phyloP scores from a whole-genome alignment of 345 rosid species.

The Populus pruinosa region DNA sequence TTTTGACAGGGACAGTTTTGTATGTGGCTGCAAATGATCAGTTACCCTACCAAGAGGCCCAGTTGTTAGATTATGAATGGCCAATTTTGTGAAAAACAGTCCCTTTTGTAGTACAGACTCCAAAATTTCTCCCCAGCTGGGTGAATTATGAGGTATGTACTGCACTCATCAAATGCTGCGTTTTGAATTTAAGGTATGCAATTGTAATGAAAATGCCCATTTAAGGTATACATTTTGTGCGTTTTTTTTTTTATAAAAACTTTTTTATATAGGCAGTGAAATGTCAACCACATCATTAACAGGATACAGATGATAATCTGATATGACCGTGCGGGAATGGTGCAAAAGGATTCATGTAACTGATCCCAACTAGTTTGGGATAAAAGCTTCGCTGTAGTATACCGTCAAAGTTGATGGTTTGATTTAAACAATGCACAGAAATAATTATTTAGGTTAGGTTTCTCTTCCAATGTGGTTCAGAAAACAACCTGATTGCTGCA shows the following conservation, averaged over 20 bases:
- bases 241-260: background rate
- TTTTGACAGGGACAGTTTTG: background rate
- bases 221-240: background rate
- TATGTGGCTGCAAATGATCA: background rate
- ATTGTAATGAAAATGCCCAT: background rate
- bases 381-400: background rate
- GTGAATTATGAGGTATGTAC: background rate
- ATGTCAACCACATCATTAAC: background rate
- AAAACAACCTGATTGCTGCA: background rate
- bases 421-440: background rate
- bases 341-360: background rate
- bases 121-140: background rate
- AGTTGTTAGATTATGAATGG: background rate
- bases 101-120: background rate
- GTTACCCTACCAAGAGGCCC: background rate
- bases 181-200: conserved; percentile 1
- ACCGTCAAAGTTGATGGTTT: background rate
- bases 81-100: conserved; percentile 8
- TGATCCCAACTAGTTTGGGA: background rate
- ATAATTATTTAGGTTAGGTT: too few relatives aligned
- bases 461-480: background rate
- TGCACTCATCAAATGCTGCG: background rate
- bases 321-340: background rate
- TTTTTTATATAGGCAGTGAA: background rate
- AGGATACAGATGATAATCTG: background rate